Base-by-base conservation (phyloP, 495 filamentous ascomycete genomes). In the Evansstolkia leycettana region DNA sequence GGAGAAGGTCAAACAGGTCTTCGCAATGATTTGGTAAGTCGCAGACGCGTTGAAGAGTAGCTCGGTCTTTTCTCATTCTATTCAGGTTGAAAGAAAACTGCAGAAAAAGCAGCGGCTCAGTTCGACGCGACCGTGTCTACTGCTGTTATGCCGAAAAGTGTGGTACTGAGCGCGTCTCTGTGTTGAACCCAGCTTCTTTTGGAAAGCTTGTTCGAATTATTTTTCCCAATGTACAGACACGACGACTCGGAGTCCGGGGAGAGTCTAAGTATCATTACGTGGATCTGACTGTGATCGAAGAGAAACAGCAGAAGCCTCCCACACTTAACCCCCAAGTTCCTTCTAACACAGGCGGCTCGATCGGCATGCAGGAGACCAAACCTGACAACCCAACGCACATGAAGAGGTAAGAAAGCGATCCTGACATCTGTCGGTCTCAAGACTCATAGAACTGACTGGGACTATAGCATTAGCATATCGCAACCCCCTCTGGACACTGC, bases 231-330 rank as follows among this genome's bases (percentile, higher is more conserved):
- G 76, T 98, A 12, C 87, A 92, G 51, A 96, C 90, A 8, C 73
- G 90, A 26, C 71, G 90, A 33, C 68, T 98, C 9, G 90, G 90
- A 29, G 86, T 96, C 27, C 78, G 90, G 14, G 92, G 92, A 28
- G 87, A 95, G 59, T 96, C 92, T 4, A 98, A 98, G 55, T 98
- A 98, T 55, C 92, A 98, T 50, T 98, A 98, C 50, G 84, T 90
- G 29, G 84, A 89, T 51, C 76, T 94, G 51, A 75, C 73, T 2
- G 67, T 94, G 20, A 69, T 67, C 14, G 64, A 67, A 36, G 64
- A 67, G 45, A 67, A 67, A 41, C 64, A 65, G 32, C 52, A 60
- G 17, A 55, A 58, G 43, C 57, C 51, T 10, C 35, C 40, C 4
- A 38, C 53, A 7, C 40, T 55, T 15, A 56, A 46, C 14, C 39